Conservation (phyloP, 352 stramenopile species). For the Pythium insidiosum region DNA sequence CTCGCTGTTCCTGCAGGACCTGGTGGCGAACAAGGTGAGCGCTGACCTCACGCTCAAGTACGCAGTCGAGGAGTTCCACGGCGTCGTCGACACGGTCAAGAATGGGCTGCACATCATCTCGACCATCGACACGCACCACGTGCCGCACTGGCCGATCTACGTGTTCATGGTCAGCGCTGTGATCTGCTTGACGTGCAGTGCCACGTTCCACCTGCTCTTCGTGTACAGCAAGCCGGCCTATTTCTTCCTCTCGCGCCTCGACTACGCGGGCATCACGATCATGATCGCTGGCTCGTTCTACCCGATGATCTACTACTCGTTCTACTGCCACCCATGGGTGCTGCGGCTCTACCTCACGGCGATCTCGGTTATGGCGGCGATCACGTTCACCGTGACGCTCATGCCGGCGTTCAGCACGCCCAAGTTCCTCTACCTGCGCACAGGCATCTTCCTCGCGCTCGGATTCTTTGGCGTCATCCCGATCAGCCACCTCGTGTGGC, state of each 20-base stretch:
- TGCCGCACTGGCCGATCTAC: slow-evolving; percentile 79
- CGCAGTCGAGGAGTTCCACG: slow-evolving; percentile 64
- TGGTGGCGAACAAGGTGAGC: slow-evolving; percentile 64
- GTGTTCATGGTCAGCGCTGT: slow-evolving; percentile 81
- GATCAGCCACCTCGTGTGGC: slow-evolving; percentile 64
- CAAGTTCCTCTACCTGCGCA: slow-evolving; percentile 65
- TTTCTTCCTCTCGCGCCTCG: slow-evolving; percentile 69
- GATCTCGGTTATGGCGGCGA: slow-evolving; percentile 54
- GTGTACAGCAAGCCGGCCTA: slow-evolving; percentile 68
- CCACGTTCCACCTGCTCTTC: slow-evolving; percentile 81
- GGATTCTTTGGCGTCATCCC: slow-evolving; percentile 79
- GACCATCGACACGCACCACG: slow-evolving; percentile 55
- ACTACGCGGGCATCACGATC: slow-evolving; percentile 84
- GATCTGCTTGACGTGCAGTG: slow-evolving; percentile 75
- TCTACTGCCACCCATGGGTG: slow-evolving; percentile 75
- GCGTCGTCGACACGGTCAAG: slow-evolving; percentile 65
- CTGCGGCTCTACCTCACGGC: slow-evolving; percentile 53
- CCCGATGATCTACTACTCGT: slow-evolving; percentile 86
- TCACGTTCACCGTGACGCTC: slow-evolving; percentile 69
- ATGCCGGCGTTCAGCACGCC: slow-evolving; percentile 60
- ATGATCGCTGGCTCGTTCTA: slow-evolving; percentile 84
- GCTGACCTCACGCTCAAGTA: slow-evolving; percentile 72
- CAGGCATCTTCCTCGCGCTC: slow-evolving; percentile 67
- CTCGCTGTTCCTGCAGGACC: slow-evolving; percentile 56
- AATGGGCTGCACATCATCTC: slow-evolving; percentile 75